Evolutionary conservation across 495 filamentous ascomycete genomes (phyloP).

Genomic region (Entonaema liquescens): DNA sequence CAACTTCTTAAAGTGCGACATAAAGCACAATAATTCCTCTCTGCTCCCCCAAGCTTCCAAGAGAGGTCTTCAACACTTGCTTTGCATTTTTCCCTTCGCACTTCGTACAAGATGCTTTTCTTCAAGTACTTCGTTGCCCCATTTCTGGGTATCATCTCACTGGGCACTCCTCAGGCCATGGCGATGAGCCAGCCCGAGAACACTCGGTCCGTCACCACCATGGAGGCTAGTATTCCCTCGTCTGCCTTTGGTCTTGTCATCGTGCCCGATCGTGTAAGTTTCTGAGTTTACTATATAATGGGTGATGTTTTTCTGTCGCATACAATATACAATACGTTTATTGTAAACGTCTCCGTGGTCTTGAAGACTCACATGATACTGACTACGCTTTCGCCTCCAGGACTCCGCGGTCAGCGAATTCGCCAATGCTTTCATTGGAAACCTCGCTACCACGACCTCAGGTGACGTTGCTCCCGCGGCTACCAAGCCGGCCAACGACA

Average conservation of each 20-base stretch:
- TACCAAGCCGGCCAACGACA: background rate
- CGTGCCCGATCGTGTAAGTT: background rate
- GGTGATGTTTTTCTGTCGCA: background rate
- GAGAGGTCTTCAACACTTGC: background rate
- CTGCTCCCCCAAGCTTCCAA: background rate
- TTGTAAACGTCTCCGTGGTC: background rate
- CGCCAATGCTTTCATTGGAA: background rate
- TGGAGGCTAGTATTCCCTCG: background rate
- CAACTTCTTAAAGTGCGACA: background rate
- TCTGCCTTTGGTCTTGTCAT: background rate
- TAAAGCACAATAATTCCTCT: background rate
- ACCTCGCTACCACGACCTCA: background rate
- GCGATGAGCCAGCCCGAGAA: background rate
- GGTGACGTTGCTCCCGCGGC: background rate
- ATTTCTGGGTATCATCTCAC: background rate
- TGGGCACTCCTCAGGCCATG: background rate
- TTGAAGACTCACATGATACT: background rate
- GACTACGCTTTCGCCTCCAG: background rate
- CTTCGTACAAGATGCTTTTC: background rate
- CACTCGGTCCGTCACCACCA: background rate
- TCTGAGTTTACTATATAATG: background rate
- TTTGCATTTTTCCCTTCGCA: background rate
- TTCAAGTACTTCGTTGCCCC: background rate
- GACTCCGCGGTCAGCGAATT: background rate
- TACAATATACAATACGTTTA: background rate